These are phyloP conservation scores for Clathrus columnatus DNA, from an alignment of 768 basidiomycete species.

Conservation along the genomic window DNA sequence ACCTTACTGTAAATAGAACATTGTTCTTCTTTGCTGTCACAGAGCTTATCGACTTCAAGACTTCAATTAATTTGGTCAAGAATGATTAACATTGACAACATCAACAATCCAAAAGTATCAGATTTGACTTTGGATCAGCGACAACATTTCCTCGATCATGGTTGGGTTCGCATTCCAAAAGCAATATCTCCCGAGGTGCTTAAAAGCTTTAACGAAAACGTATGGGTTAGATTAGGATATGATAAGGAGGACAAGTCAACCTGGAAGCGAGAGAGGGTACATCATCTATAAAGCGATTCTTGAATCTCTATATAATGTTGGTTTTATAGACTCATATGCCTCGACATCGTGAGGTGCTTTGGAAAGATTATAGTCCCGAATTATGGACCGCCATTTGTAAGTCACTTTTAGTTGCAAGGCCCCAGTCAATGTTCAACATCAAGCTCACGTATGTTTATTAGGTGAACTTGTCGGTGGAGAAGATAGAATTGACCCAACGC, in stretches of 20 bases:
- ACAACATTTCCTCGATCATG: constrained; percentile 17
- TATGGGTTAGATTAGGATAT: constrained; percentile 14
- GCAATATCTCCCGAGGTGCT: constrained; percentile 18
- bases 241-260: constrained; percentile 19
- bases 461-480: constrained; percentile 52
- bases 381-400: constrained; percentile 19
- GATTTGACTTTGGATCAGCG: constrained; percentile 9
- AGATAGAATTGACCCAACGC: constrained; percentile 40
- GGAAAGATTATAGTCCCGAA: constrained; percentile 45
- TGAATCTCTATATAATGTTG: background rate
- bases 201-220: constrained; percentile 13
- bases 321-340: constrained; percentile 39
- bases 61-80: too few relatives aligned
- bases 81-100: too few relatives aligned
- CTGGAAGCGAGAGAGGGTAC: constrained; percentile 18
- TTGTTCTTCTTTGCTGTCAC: too few relatives aligned
- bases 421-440: too few relatives aligned
- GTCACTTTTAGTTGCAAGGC: too few relatives aligned
- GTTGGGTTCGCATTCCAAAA: constrained; percentile 13
- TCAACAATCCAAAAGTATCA: too few relatives aligned
- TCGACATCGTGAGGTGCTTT: constrained; percentile 35
- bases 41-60: too few relatives aligned
- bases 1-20: too few relatives aligned
- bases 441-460: too few relatives aligned
- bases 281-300: constrained; percentile 4